Base-by-base conservation (phyloP, 768 basidiomycete genomes). In the Coprinellus micaceus region DNA sequence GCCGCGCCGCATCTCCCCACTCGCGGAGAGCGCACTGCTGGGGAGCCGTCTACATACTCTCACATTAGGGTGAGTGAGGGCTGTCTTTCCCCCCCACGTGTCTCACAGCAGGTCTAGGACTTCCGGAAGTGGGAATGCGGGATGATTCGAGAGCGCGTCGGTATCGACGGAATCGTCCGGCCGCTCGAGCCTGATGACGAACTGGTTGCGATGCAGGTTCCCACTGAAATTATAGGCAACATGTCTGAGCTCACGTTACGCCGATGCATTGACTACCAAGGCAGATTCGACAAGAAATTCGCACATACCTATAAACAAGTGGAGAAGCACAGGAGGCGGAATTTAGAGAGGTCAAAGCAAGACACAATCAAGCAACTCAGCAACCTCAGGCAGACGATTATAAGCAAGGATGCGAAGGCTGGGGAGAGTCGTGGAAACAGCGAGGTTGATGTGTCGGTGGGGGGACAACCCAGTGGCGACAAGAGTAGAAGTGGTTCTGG, bases 101-200 rank as follows among this genome's bases (percentile, higher is more conserved):
- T 15, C 57, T n/a, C 28, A 50, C 5, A 17, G 12, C 39, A 53
- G 9, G n/a, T 33, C 28, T 59, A 81, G 77, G 70, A 74, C 57
- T 59, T 64, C 28, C 58, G 59, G 19, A 60, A 61, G 13, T 78
- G 77, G 74, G 69, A 68, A 57, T 80, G 80, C 50, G 74, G 78
- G 36, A 97, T 98, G 86, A 91, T 98, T 53, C 83, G 96, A 33
- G 96, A 98, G 70, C 82, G 97, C 19, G 84, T 98, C 25, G 87
- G 89, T 1, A 89, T 85, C 1, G 80, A 79, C 10, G 97, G 97
- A 6, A 69, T 86, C n/a, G 75, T 93, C n/a, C 83, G 94, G 17
- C 78, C 89, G 0, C 73, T 99, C 33, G 95, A 98, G 61, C 74
- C 86, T 0, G 82, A 85, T 61, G 64, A 69, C 13, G 83, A 89